phyloP scores from a whole-genome alignment of 352 stramenopile genomes.

The Elongisporangium senticosum region DNA sequence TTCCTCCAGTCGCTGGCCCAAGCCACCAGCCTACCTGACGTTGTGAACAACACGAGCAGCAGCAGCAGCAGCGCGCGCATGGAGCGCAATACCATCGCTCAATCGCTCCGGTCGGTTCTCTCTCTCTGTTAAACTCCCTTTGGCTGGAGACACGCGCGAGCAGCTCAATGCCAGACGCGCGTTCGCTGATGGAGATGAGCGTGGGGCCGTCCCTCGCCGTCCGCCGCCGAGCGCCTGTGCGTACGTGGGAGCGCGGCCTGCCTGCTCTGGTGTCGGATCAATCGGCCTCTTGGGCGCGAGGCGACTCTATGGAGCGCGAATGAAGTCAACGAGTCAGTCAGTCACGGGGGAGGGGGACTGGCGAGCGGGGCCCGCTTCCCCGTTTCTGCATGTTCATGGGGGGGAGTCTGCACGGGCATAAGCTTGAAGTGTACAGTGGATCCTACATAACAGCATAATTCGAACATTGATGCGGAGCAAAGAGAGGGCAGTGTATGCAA shows the following conservation, averaged over 20 bases:
- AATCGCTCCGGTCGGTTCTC: neutral
- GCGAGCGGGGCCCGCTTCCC: neutral
- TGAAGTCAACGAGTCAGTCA: neutral
- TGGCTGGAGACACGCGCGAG: neutral
- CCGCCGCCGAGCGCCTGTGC: constrained; percentile 9
- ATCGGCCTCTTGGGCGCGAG: constrained; percentile 18
- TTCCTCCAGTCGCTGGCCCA: neutral
- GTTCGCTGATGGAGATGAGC: constrained; percentile 10
- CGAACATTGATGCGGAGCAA: neutral
- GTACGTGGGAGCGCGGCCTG: constrained; percentile 8
- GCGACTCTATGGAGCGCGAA: neutral
- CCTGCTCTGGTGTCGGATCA: constrained; percentile 6
- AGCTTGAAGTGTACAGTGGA: neutral
- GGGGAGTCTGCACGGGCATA: neutral
- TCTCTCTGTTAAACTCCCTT: neutral
- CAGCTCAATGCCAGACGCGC: neutral
- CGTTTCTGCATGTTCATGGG: neutral
- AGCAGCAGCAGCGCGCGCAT: constrained; percentile 3
- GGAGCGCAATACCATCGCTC: neutral
- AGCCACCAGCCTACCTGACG: neutral
- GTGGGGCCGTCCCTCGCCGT: constrained; percentile 7
- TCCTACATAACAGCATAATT: neutral
- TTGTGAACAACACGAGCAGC: constrained; percentile 9
- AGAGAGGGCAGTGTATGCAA: neutral
- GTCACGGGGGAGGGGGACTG: neutral